Evolutionary conservation across 202 grass and related monocot species (phyloP), one percentile per base, ranked within the genome.

Genomic region (Hordeum pubiflorum): DNA sequence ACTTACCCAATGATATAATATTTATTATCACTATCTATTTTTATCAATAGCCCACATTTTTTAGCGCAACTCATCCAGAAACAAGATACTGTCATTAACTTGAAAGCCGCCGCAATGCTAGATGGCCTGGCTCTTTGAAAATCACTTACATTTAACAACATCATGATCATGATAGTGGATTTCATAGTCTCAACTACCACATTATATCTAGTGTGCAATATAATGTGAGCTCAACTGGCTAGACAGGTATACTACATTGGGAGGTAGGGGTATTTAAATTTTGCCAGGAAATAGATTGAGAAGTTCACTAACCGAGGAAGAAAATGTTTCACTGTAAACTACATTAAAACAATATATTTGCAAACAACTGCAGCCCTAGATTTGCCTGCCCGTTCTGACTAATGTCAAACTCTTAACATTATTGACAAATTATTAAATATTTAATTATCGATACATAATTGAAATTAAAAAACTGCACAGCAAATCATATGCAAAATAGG

Each of bases 311-410:
- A 54, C 60, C 52, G 52, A 39, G 17, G 43, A 61, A 55, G 24
- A 50, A 59, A 82, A 82, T 34, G 23, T 32, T 54, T 60, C 20
- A 18, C 29, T 22, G 6, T 79, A 66, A 66, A 73, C 27, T 39
- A 85, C 72, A 64, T 62, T 76, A 32, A 81, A 44, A 85, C 4
- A 50, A 29, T 77, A 63, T 64, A 46, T 55, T 75, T 72, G 7
- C n/a, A 54, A 69, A 18, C 9, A 39, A 27, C 4, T 57, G 44
- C 41, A 66, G 29, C 27, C 7, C 24, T 57, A 66, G 32, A 26
- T 75, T 55, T 83, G 6, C 56, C 50, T 54, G 69, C 33, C 37
- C 32, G 56, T 83, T 75, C 65, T 58, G 24, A 17, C 17, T 4
- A 39, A 71, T 60, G 3, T 14, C 2, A 52, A 72, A 62, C 26